Conservation (phyloP, 2,329 filamentous ascomycete species). For the Scorias spongiosa region DNA sequence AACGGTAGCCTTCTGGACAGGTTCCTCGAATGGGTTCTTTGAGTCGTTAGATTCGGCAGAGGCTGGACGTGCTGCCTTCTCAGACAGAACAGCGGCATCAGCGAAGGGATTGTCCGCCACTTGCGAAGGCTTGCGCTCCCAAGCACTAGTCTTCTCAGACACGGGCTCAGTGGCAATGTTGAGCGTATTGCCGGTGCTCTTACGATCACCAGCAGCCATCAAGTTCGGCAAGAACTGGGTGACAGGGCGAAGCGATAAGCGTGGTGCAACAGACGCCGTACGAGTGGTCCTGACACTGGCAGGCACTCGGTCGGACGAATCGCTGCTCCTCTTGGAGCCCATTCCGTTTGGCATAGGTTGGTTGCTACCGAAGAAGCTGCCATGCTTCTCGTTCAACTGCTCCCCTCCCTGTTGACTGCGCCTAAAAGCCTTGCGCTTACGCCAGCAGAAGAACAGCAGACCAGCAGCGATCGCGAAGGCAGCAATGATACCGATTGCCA, state of each 20-base stretch:
- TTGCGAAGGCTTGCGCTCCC: constrained; percentile 23
- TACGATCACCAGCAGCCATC: constrained; percentile 20
- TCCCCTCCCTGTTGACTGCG: constrained; percentile 25
- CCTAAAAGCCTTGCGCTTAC: constrained; percentile 48
- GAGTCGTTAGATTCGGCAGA: constrained; percentile 8
- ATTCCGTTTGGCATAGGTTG: constrained; percentile 2
- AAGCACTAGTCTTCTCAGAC: constrained; percentile 15
- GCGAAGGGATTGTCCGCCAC: constrained; percentile 22
- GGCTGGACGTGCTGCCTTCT: constrained; percentile 13
- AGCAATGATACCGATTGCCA: constrained; percentile 67
- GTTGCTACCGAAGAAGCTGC: constrained; percentile 7
- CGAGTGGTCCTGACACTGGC: constrained; percentile 26
- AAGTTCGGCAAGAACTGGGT: constrained; percentile 68
- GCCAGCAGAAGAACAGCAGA: constrained; percentile 58
- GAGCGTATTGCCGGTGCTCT: constrained; percentile 22
- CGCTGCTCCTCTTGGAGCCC: constrained; percentile 9
- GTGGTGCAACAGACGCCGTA: constrained; percentile 49
- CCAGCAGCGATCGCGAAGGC: constrained; percentile 50
- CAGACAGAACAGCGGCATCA: constrained; percentile 13
- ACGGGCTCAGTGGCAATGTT: constrained; percentile 13
- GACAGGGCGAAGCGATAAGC: constrained; percentile 68
- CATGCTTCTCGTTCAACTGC: constrained; percentile 23
- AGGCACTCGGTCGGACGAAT: constrained; percentile 18
- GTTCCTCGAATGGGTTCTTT: constrained; percentile 14
- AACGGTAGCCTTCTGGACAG: neutral